Evolutionary conservation across 192 early-diverging fungal genomes (phyloP).

Genomic region (Tieghemiomyces parasiticus): DNA sequence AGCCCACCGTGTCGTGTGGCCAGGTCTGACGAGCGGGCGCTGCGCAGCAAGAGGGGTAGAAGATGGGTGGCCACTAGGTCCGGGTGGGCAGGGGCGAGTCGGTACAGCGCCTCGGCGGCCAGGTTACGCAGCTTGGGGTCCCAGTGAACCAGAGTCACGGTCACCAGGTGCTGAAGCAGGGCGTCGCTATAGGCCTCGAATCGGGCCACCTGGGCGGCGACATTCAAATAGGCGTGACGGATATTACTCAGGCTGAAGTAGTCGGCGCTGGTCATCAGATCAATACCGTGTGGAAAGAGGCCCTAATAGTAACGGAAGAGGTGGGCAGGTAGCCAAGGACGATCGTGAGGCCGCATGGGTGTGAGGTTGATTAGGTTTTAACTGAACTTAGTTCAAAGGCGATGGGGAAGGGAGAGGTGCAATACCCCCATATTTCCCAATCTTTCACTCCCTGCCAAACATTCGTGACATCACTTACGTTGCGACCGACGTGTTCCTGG

Average conservation of each 20-base stretch:
- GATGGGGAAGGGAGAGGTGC: too few relatives aligned
- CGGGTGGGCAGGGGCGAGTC: conserved; percentile 42
- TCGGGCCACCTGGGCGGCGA: conserved; percentile 55
- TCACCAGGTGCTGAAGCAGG: conserved; percentile 55
- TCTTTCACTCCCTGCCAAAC: too few relatives aligned
- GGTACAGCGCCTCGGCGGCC: conserved; percentile 53
- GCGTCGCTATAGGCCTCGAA: conserved; percentile 60
- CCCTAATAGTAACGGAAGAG: conserved; percentile 31
- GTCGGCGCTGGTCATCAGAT: conserved; percentile 79
- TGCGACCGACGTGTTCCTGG: conserved; percentile 93
- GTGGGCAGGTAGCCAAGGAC: conserved; percentile 3
- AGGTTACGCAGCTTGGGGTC: conserved; percentile 65
- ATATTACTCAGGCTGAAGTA: conserved; percentile 86
- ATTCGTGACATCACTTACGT: conserved; percentile 41
- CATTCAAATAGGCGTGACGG: conserved; percentile 50
- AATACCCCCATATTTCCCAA: too few relatives aligned
- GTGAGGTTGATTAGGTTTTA: too few relatives aligned
- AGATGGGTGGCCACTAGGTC: conserved; percentile 32
- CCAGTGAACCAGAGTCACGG: conserved; percentile 67
- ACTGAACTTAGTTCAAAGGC: too few relatives aligned
- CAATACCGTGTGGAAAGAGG: conserved; percentile 85
- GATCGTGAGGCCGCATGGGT: too few relatives aligned
- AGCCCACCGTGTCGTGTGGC: conserved; percentile 21
- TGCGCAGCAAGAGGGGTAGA: conserved; percentile 41
- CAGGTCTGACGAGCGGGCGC: not conserved